A percentile compares a stretch with the other conserved stretches of the same genome.
phyloP scores from a whole-genome alignment of 1,284 basidiomycete genomes.

The Ceratobasidium sp. region DNA sequence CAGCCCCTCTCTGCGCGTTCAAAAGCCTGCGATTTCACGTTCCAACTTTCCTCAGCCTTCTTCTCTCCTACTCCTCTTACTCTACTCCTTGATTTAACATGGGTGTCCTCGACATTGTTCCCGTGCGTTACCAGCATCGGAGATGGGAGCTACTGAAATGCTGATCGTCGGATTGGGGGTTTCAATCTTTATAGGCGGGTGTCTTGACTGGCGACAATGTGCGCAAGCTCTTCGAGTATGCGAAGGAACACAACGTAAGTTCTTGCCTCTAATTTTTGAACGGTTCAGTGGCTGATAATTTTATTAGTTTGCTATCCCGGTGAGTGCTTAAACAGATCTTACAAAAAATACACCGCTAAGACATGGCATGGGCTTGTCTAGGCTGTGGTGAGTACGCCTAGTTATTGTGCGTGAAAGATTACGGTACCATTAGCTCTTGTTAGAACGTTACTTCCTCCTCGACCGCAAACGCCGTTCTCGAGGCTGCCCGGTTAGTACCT shows the following conservation, averaged over 20 bases:
- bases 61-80: conserved; percentile 19
- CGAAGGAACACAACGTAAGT: conserved; percentile 82
- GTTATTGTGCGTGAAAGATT: conserved; percentile 6
- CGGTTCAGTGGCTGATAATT: conserved; percentile 16
- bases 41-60: conserved; percentile 12
- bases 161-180: conserved; percentile 19
- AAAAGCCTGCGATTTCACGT: conserved; percentile 36
- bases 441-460: conserved; percentile 89
- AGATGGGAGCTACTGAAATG: conserved; percentile 22
- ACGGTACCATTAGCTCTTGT: conserved; percentile 5
- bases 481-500: conserved; percentile 79
- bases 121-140: conserved; percentile 62
- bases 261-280: neutral
- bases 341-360: conserved; percentile 2
- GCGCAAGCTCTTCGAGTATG: conserved; percentile 90
- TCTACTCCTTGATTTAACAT: conserved; percentile 31
- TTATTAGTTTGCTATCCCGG: conserved; percentile 84
- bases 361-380: conserved; percentile 53
- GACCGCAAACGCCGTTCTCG: conserved; percentile 86
- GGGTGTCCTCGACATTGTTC: conserved; percentile 80
- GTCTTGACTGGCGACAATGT: conserved; percentile 90
- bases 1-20: neutral
- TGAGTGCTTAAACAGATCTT: conserved; percentile 61
- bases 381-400: conserved; percentile 75
- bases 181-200: conserved; percentile 70